These are phyloP conservation scores for Dianthus caryophyllus DNA, from an alignment of 148 eudicot species.

Conservation along the genomic window DNA sequence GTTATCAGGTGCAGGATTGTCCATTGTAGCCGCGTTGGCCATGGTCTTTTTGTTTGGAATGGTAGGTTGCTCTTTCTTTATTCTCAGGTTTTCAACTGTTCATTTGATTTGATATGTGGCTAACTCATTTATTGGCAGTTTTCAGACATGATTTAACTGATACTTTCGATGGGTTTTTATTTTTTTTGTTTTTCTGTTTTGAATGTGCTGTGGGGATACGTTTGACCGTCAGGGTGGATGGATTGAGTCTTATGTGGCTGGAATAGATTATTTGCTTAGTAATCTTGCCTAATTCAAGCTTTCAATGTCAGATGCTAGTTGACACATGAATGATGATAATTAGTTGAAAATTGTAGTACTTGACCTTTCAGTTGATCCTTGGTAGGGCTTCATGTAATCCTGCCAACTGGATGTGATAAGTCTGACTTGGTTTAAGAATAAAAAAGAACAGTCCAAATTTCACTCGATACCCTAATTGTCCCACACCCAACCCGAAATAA, in stretches of 20 bases:
- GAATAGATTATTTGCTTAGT: not conserved
- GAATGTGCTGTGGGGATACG: not conserved
- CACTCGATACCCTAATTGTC: too few relatives aligned
- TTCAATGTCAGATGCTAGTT: too few relatives aligned
- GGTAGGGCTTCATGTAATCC: too few relatives aligned
- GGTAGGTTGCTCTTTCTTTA: slow-evolving; percentile 46
- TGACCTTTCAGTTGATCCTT: too few relatives aligned
- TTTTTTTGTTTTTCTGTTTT: not conserved
- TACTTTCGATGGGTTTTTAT: not conserved
- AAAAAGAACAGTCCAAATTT: too few relatives aligned
- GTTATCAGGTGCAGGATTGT: slow-evolving; percentile 90
- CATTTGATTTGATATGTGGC: slow-evolving; percentile 6
- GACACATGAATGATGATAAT: not conserved
- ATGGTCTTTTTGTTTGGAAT: slow-evolving; percentile 94
- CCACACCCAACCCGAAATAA: too few relatives aligned
- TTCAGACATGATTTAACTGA: not conserved
- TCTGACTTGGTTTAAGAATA: too few relatives aligned
- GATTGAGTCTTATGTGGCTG: not conserved
- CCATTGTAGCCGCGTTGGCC: slow-evolving; percentile 71
- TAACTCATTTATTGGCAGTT: not conserved
- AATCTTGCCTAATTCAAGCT: too few relatives aligned
- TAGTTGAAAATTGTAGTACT: too few relatives aligned
- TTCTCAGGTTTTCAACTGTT: slow-evolving; percentile 6
- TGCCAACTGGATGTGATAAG: too few relatives aligned
- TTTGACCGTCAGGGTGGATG: not conserved